Evolutionary conservation across 306 rosid species (phyloP).

Genomic region (Gastrolobium bilobum): DNA sequence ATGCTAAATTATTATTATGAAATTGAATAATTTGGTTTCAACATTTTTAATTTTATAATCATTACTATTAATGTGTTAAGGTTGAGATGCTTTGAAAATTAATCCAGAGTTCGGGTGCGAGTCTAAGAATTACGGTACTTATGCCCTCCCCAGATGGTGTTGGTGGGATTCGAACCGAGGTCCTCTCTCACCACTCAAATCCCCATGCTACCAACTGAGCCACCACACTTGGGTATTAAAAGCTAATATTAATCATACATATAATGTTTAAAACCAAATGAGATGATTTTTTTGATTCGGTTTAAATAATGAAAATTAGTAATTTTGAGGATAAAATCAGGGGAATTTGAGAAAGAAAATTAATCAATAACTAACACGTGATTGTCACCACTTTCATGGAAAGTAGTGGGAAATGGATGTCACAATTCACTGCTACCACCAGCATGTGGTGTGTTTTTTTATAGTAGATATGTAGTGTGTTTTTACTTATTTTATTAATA

Average conservation of each 20-base stretch:
- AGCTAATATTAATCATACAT: neutral
- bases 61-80: constrained; percentile 1
- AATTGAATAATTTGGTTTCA: neutral
- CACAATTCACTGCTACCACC: too few species aligned
- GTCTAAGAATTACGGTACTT: too few species aligned
- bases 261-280: neutral
- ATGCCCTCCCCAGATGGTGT: too few species aligned
- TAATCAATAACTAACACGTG: neutral
- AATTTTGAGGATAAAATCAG: neutral
- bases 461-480: too few species aligned
- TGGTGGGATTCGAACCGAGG: too few species aligned
- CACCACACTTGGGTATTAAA: too few species aligned
- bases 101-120: too few species aligned
- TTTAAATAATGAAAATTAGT: neutral
- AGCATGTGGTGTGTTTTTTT: too few species aligned
- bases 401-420: neutral
- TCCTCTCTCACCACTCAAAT: too few species aligned
- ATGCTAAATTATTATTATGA: too few species aligned
- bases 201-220: too few species aligned
- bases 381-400: neutral
- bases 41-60: neutral
- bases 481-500: too few species aligned
- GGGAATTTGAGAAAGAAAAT: neutral
- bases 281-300: neutral
- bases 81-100: neutral